Evolutionary conservation across 257 asterid genomes (phyloP).

Genomic region (Thymus quinquecostatus): DNA sequence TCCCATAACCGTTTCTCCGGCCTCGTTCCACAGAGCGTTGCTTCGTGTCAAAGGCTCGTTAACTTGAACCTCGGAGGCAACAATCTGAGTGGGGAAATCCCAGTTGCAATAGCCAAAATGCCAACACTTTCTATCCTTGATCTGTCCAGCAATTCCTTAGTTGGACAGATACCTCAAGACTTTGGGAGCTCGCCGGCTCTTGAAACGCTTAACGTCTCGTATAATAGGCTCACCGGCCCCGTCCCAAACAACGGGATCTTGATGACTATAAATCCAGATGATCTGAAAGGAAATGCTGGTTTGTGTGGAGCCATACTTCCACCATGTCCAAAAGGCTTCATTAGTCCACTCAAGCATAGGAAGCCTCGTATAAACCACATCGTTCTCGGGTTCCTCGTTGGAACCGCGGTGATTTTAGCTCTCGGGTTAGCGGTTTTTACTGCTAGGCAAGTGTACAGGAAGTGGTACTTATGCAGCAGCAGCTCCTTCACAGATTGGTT

Average conservation of each 20-base stretch:
- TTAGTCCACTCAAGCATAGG: conserved; percentile 25
- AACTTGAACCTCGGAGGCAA: conserved; percentile 59
- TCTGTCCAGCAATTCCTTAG: conserved; percentile 64
- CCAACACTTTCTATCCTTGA: conserved; percentile 69
- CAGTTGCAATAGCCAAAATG: conserved; percentile 57
- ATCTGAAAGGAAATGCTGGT: conserved; percentile 68
- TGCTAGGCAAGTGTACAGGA: conserved; percentile 51
- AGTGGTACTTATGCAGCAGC: conserved; percentile 65
- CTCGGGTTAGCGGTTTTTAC: conserved; percentile 38
- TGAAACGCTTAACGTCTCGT: conserved; percentile 66
- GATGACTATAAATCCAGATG: conserved; percentile 58
- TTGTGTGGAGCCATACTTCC: conserved; percentile 75
- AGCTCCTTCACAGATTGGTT: conserved; percentile 54
- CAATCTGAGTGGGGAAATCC: conserved; percentile 67
- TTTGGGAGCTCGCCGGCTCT: conserved; percentile 77
- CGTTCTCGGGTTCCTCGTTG: conserved; percentile 48
- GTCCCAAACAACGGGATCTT: conserved; percentile 68
- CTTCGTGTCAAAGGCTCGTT: conserved; percentile 67
- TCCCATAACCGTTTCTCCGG: conserved; percentile 67
- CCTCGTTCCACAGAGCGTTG: conserved; percentile 61
- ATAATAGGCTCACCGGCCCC: conserved; percentile 71
- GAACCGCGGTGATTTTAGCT: conserved; percentile 46
- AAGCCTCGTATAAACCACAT: conserved; percentile 52
- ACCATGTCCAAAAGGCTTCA: conserved; percentile 50
- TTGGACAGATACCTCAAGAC: conserved; percentile 62